phyloP scores from a whole-genome alignment of 2,329 filamentous ascomycete genomes.

The Pseudocercospora pini-densiflorae region DNA sequence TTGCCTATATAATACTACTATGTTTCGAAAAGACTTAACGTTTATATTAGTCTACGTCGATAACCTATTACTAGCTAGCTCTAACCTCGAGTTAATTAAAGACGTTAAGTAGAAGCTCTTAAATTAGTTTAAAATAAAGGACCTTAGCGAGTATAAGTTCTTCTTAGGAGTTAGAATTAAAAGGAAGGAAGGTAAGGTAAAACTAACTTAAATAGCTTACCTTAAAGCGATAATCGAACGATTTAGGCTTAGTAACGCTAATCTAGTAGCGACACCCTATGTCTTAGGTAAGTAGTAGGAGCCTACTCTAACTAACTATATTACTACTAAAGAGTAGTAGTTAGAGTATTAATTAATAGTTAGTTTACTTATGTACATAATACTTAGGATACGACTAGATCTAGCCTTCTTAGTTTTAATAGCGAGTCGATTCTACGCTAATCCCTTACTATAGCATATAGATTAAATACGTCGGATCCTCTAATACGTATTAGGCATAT shows the following conservation, averaged over 20 bases:
- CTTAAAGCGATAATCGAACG: background rate
- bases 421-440: constrained; percentile 11
- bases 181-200: background rate
- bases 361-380: constrained; percentile 5
- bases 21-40: background rate
- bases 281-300: background rate
- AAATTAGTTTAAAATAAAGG: background rate
- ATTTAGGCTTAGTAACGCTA: constrained; percentile 5
- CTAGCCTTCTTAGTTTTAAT: constrained; percentile 9
- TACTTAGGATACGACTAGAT: constrained; percentile 10
- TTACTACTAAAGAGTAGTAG: background rate
- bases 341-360: constrained; percentile 17
- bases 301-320: background rate
- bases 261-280: background rate
- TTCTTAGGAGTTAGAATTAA: constrained; percentile 4
- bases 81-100: constrained; percentile 1
- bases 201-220: background rate
- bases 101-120: constrained; percentile 1
- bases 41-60: constrained; percentile 7
- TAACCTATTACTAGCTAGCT: constrained; percentile 1
- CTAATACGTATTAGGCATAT: background rate
- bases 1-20: background rate
- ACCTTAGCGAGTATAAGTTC: background rate
- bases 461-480: background rate
- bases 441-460: constrained; percentile 4